phyloP scores from a whole-genome alignment of 2,329 filamentous ascomycete species.

The Colletotrichum sp. region DNA sequence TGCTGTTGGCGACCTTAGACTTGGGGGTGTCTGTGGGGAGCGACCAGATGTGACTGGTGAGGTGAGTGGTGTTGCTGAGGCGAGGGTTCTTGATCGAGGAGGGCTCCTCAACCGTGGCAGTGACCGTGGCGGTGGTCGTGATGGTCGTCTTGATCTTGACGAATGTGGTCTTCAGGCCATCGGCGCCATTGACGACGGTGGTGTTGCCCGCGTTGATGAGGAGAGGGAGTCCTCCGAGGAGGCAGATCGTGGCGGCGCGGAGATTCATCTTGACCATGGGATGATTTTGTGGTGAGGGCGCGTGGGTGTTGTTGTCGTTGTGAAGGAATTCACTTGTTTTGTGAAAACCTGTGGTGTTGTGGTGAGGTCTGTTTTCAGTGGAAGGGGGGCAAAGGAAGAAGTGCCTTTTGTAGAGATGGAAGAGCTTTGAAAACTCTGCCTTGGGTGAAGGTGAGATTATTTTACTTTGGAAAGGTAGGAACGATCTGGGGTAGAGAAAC shows the following conservation, averaged over 20 bases:
- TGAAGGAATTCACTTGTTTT: neutral
- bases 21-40: neutral
- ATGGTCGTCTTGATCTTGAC: neutral
- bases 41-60: neutral
- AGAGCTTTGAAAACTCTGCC: neutral
- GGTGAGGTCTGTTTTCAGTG: neutral
- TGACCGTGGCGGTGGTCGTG: neutral
- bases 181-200: neutral
- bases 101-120: neutral
- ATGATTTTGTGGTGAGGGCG: neutral
- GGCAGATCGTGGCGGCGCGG: neutral
- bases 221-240: neutral
- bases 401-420: neutral
- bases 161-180: neutral
- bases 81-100: neutral
- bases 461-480: neutral
- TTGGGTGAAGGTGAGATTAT: neutral
- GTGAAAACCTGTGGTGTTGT: neutral
- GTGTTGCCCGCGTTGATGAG: neutral
- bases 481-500: neutral
- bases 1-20: neutral
- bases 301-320: neutral
- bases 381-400: neutral
- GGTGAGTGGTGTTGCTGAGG: neutral
- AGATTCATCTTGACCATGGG: neutral